Evolutionary conservation across 129 eudicot genomes (phyloP).

Genomic region (Heracleum sosnowskyi): DNA sequence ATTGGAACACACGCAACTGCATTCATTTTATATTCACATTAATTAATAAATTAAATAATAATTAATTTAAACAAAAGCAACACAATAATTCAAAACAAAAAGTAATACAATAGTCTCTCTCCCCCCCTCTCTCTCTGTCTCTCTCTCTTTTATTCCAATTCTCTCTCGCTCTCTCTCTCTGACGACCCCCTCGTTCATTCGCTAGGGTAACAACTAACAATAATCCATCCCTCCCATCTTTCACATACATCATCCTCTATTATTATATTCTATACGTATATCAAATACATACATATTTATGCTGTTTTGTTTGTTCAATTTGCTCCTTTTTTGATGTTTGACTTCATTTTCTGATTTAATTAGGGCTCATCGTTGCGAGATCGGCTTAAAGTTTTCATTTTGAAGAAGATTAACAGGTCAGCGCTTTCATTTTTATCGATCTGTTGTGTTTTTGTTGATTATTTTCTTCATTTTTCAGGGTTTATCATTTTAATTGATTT

Average conservation of each 20-base stretch:
- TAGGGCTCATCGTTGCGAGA: slow-evolving; percentile 5
- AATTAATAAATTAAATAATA: too few relatives aligned
- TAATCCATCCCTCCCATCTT: neutral
- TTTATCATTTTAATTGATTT: neutral
- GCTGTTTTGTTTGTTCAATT: neutral
- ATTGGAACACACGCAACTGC: neutral
- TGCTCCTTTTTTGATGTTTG: neutral
- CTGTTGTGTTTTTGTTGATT: neutral
- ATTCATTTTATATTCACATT: too few relatives aligned
- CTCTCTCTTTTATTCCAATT: neutral
- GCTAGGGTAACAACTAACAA: slow-evolving; percentile 1
- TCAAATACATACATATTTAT: neutral
- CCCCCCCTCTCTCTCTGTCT: neutral
- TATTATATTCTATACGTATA: neutral
- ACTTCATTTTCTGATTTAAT: neutral
- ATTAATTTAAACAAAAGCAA: neutral
- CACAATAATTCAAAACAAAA: neutral
- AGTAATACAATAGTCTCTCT: neutral
- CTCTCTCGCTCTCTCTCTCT: neutral
- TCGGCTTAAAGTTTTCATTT: neutral
- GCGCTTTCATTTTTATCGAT: neutral
- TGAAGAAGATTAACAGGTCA: neutral
- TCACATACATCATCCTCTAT: neutral
- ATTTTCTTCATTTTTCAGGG: neutral
- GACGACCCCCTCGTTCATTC: neutral